phyloP scores from a whole-genome alignment of 345 rosid genomes.

The Cardamine occulta region DNA sequence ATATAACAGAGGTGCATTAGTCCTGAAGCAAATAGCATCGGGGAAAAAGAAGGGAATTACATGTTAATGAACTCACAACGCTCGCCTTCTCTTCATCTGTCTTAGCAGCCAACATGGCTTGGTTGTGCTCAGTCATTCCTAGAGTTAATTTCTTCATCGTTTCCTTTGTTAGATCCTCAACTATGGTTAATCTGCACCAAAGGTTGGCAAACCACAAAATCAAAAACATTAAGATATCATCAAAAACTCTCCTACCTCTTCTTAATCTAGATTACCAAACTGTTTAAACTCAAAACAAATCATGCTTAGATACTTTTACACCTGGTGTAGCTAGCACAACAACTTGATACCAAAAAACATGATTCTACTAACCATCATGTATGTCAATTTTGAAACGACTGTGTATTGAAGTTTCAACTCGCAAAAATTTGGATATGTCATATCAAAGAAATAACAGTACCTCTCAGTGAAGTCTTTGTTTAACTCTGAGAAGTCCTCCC shows the following conservation, averaged over 20 bases:
- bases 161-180: slow-evolving; percentile 89
- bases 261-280: not conserved
- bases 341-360: too few relatives aligned
- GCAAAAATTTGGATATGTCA: slow-evolving; percentile 9
- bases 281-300: not conserved
- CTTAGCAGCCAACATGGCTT: slow-evolving; percentile 92
- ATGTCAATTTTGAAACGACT: not conserved
- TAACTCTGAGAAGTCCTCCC: slow-evolving; percentile 87
- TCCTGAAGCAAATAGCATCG: not conserved
- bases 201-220: not conserved
- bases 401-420: slow-evolving; percentile 14
- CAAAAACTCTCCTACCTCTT: slow-evolving; percentile 4
- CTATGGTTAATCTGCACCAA: slow-evolving; percentile 62
- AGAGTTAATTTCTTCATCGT: slow-evolving; percentile 86
- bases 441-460: slow-evolving; percentile 42
- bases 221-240: not conserved
- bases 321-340: slow-evolving; percentile 12
- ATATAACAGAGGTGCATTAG: slow-evolving; percentile 6
- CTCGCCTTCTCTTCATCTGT: slow-evolving; percentile 76
- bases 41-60: not conserved
- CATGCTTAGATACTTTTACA: not conserved
- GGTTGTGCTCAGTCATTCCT: slow-evolving; percentile 87
- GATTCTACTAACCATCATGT: slow-evolving; percentile 3
- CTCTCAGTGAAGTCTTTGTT: slow-evolving; percentile 84
- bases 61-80: slow-evolving; percentile 55